Percentiles rank a stretch among this genome's conserved stretches.
Evolutionary conservation across 169 alveolate genomes (phyloP).

Genomic region (Cystoisospora suis): DNA sequence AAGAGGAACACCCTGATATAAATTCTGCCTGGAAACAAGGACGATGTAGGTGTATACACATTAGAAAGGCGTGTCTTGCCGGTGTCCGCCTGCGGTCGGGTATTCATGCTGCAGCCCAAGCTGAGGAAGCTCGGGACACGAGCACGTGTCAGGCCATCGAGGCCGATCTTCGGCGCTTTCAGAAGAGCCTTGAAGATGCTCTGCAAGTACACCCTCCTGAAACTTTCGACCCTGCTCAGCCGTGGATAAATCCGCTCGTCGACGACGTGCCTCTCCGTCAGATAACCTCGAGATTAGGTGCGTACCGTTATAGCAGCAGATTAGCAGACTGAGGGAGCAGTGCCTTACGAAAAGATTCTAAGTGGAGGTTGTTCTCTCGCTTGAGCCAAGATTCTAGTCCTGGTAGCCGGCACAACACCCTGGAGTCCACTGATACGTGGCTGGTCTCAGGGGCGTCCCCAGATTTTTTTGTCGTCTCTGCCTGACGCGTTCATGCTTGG

Average conservation of each 20-base stretch:
- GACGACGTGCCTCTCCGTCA: conserved; percentile 7
- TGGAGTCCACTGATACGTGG: too few species aligned
- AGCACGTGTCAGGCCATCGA: background rate
- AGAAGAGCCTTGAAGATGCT: background rate
- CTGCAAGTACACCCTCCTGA: background rate
- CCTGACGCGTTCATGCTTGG: too few species aligned
- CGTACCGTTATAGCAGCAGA: background rate
- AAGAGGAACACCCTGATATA: too few species aligned
- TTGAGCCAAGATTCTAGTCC: too few species aligned
- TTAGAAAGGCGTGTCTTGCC: too few species aligned
- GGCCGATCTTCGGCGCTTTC: background rate
- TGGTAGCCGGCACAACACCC: too few species aligned
- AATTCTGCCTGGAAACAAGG: too few species aligned
- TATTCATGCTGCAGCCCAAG: background rate
- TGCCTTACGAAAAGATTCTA: background rate
- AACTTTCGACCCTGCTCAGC: background rate
- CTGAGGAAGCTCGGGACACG: background rate
- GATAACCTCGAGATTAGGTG: background rate
- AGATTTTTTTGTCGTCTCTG: too few species aligned
- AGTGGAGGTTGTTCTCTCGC: background rate
- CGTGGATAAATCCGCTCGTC: background rate
- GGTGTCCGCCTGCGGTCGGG: too few species aligned
- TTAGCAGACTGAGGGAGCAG: background rate
- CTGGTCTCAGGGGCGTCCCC: too few species aligned
- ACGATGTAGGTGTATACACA: too few species aligned